Evolutionary conservation across 2,329 filamentous ascomycete genomes (phyloP).

Genomic region (Pyrenochaeta sp.): DNA sequence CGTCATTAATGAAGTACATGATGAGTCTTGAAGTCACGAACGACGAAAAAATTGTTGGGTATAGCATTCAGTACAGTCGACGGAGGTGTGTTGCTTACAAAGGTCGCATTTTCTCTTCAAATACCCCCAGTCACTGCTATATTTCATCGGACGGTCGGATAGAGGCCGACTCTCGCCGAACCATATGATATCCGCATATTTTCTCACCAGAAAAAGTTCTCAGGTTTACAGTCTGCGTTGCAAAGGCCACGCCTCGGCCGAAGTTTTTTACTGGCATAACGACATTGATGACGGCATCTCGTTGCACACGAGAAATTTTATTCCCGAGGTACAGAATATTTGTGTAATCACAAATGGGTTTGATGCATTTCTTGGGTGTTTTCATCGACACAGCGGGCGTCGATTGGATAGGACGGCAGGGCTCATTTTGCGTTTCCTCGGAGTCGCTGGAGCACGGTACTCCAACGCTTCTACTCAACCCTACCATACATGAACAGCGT

Average conservation of each 20-base stretch:
- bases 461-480: slow-evolving; percentile 7
- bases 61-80: slow-evolving; percentile 30
- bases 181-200: slow-evolving; percentile 4
- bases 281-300: slow-evolving; percentile 21
- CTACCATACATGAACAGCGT: slow-evolving; percentile 11
- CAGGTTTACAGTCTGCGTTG: slow-evolving; percentile 11
- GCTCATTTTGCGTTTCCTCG: slow-evolving; percentile 4
- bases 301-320: slow-evolving; percentile 3
- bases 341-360: slow-evolving; percentile 8
- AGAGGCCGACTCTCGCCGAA: not conserved
- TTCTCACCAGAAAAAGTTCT: slow-evolving; percentile 18
- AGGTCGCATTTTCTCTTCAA: slow-evolving; percentile 7
- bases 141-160: not conserved
- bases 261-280: slow-evolving; percentile 15
- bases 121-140: too few relatives aligned
- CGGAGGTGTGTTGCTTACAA: slow-evolving; percentile 12
- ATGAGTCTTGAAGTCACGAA: slow-evolving; percentile 33
- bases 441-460: not conserved
- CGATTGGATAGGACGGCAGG: slow-evolving; percentile 4
- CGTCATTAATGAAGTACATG: slow-evolving; percentile 49
- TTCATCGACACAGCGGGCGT: slow-evolving; percentile 13
- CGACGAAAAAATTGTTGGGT: slow-evolving; percentile 24
- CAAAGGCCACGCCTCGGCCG: slow-evolving; percentile 9
- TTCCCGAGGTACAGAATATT: slow-evolving; percentile 2
- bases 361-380: slow-evolving; percentile 24